Base-by-base conservation (phyloP, 1,284 basidiomycete genomes). In the Gymnopus androsaceus region DNA sequence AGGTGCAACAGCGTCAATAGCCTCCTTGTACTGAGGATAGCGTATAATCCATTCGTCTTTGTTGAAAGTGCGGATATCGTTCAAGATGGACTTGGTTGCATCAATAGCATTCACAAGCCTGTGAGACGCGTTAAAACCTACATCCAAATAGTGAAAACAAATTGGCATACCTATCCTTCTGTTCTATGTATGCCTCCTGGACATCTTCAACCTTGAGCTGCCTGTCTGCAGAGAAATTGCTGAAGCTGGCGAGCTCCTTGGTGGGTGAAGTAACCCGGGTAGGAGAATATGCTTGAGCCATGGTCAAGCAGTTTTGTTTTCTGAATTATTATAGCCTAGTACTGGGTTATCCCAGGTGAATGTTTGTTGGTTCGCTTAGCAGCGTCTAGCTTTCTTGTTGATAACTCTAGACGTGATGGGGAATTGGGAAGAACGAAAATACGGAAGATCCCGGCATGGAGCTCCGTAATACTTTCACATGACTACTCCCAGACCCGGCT, bases 41-140 rank as follows among this genome's bases (percentile, higher is more conserved):
- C 92, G 80, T 28, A 97, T 84, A 36, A 92, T 80, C 91, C 94
- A 96, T 61, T 90, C 81, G 46, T 87, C 80, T 71, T 87, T 88
- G 76, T 92, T 97, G 76, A 95, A 96, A 59, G 81, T 76, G 58
- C 85, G 84, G 30, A 98, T 74, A 63, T 90, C 88, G 52, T 72
- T 75, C 36, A 97, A 77, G 46, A 98, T 81, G 17, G 74, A 68
- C 65, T 84, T 83, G 30, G 92, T 87, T 0, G 83, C 77, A 64
- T 90, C 84, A 61, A 96, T 84, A 21, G 89, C 92, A 41, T 77
- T 75, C 27, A 92, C 79, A 53, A 97, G 77, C 44, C 93, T 95
- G 62, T 30, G 45, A 50, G 57, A 23, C 14, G 14, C 15, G 44
- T 42, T 36, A 51, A 19, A 51, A 25, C 6, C 6, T n/a, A n/a